These are phyloP conservation scores for Aspergillus nomiae DNA, from an alignment of 2,329 filamentous ascomycete genomes.

Conservation along the genomic window DNA sequence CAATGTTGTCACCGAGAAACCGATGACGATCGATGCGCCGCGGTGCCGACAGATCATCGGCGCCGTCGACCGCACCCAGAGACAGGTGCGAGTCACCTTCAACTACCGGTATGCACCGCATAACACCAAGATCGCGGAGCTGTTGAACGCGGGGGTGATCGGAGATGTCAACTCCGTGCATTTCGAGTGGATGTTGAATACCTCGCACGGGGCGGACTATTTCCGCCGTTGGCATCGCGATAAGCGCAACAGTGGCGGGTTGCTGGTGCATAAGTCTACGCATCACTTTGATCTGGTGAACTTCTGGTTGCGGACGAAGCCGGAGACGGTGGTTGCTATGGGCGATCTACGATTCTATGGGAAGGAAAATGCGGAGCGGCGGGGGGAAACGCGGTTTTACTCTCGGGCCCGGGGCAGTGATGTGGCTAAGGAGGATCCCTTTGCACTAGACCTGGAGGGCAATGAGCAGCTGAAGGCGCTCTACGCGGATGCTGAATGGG, in stretches of 20 bases:
- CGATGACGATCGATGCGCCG: constrained; percentile 63
- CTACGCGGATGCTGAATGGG: constrained; percentile 65
- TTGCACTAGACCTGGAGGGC: constrained; percentile 58
- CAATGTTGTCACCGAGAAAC: constrained; percentile 65
- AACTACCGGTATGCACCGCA: constrained; percentile 69
- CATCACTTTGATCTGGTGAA: constrained; percentile 67
- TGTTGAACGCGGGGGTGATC: constrained; percentile 58
- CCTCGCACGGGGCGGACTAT: constrained; percentile 63
- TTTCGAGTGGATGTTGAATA: constrained; percentile 67
- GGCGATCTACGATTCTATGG: constrained; percentile 64
- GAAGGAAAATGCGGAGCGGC: constrained; percentile 60
- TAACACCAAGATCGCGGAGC: constrained; percentile 61
- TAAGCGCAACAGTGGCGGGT: constrained; percentile 60
- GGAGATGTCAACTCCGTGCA: constrained; percentile 60
- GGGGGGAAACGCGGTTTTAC: constrained; percentile 53
- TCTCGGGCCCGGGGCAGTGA: constrained; percentile 53
- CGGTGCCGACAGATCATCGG: constrained; percentile 58
- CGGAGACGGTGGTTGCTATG: constrained; percentile 59
- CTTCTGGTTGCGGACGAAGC: constrained; percentile 61
- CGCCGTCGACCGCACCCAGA: constrained; percentile 54
- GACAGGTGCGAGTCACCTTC: constrained; percentile 60
- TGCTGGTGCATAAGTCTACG: constrained; percentile 64
- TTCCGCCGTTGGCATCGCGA: constrained; percentile 66
- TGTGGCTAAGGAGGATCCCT: constrained; percentile 57
- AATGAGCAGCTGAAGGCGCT: constrained; percentile 58